Conservation (phyloP, 164 flowering plant species). For the Akebia trifoliata region DNA sequence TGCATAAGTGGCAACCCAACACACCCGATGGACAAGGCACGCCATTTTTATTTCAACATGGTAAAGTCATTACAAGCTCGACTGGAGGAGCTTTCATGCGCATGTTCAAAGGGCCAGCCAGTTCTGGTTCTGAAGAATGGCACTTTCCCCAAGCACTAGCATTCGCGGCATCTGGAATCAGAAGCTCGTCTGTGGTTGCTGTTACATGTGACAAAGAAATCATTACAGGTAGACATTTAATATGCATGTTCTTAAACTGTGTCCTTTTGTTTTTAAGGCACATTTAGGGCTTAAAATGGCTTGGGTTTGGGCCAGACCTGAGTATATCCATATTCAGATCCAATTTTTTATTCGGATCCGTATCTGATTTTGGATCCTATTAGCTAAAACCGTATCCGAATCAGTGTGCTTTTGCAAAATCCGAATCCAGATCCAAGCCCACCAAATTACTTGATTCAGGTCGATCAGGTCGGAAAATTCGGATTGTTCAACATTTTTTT, state of each 20-base stretch:
- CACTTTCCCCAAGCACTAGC: conserved; percentile 88
- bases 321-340: too few species aligned
- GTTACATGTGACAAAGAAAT: conserved; percentile 80
- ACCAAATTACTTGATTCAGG: too few species aligned
- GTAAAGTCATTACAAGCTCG: conserved; percentile 53
- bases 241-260: neutral
- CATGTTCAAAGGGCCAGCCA: conserved; percentile 75
- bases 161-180: conserved; percentile 76
- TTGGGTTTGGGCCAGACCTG: too few species aligned
- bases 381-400: too few species aligned
- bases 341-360: too few species aligned
- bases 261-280: too few species aligned
- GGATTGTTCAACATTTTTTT: too few species aligned
- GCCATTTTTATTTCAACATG: conserved; percentile 94
- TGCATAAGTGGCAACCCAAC: conserved; percentile 97
- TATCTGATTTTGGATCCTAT: too few species aligned
- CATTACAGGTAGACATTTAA: conserved; percentile 58
- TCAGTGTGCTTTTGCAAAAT: too few species aligned
- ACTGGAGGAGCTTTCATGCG: conserved; percentile 78
- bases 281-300: too few species aligned
- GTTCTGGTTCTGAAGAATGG: conserved; percentile 61
- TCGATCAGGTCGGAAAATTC: too few species aligned
- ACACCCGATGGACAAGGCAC: conserved; percentile 95
- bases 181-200: conserved; percentile 73
- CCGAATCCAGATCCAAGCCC: too few species aligned